phyloP scores from a whole-genome alignment of 225 moss, liverwort and hornwort species.

The Polytrichum commune region DNA sequence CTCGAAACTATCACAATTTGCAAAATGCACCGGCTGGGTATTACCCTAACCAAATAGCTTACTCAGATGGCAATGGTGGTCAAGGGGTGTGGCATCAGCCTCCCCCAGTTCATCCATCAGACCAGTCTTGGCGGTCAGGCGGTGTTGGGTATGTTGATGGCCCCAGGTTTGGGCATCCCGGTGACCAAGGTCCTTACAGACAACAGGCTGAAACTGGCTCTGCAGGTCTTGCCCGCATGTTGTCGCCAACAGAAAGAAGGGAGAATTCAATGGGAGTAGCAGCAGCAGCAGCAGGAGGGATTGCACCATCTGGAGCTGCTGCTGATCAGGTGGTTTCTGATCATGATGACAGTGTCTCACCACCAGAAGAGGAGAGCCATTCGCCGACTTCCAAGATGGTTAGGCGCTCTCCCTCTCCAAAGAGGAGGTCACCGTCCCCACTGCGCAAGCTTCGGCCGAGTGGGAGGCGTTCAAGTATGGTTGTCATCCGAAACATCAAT shows the following conservation, averaged over 20 bases:
- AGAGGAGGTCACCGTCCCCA: constrained; percentile 12
- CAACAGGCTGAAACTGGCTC: background rate
- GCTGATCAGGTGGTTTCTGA: constrained; percentile 3
- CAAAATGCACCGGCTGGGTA: constrained; percentile 1
- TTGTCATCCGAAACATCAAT: constrained; percentile 15
- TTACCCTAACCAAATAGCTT: constrained; percentile 1
- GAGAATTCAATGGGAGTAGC: background rate
- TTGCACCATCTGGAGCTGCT: background rate
- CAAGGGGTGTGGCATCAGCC: constrained; percentile 5
- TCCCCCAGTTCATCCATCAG: background rate
- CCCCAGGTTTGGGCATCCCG: background rate
- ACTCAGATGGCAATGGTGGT: constrained; percentile 9
- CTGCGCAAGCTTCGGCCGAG: constrained; percentile 7
- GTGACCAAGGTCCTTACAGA: background rate
- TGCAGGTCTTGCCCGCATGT: background rate
- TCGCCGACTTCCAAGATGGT: constrained; percentile 9
- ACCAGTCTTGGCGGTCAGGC: constrained; percentile 3
- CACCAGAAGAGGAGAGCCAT: constrained; percentile 5
- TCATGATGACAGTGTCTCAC: constrained; percentile 2
- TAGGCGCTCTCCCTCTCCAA: constrained; percentile 15
- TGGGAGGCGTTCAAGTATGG: constrained; percentile 9
- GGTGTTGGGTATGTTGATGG: constrained; percentile 1
- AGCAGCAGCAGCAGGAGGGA: background rate
- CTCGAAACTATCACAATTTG: background rate
- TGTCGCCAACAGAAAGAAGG: background rate